Conservation (phyloP, 345 rosid genomes). For the Viola odorata region DNA sequence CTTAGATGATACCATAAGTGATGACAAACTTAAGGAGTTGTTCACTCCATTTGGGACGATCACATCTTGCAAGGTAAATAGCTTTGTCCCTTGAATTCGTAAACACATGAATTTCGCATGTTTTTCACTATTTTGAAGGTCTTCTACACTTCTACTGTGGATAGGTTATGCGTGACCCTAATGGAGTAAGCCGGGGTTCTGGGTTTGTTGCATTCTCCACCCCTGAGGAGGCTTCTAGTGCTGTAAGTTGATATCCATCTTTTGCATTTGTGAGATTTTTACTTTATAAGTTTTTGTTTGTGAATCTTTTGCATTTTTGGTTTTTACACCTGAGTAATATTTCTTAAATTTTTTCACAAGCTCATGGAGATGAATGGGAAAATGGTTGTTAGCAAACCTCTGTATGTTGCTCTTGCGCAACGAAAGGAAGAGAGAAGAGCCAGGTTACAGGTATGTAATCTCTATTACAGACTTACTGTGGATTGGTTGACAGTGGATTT, state of each 20-base stretch:
- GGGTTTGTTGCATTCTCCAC: slow-evolving; percentile 26
- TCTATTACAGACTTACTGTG: not conserved
- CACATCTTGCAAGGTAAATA: slow-evolving; percentile 24
- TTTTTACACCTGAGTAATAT: not conserved
- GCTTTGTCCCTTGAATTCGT: not conserved
- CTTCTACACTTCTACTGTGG: not conserved
- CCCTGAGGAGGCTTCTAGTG: slow-evolving; percentile 24
- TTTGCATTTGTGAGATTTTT: not conserved
- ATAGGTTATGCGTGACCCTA: slow-evolving; percentile 24
- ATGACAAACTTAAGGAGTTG: slow-evolving; percentile 24
- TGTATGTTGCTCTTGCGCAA: slow-evolving; percentile 28
- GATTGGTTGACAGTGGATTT: not conserved
- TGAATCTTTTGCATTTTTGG: too few relatives aligned
- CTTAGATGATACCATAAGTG: slow-evolving; percentile 19
- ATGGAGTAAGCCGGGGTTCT: slow-evolving; percentile 21
- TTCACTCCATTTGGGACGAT: slow-evolving; percentile 21
- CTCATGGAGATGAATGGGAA: slow-evolving; percentile 25
- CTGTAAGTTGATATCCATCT: slow-evolving; percentile 11
- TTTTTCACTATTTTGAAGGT: not conserved
- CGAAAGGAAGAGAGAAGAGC: slow-evolving; percentile 25
- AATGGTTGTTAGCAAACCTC: slow-evolving; percentile 23
- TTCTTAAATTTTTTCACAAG: not conserved
- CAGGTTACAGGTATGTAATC: slow-evolving; percentile 14
- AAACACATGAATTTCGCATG: not conserved
- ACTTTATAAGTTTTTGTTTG: not conserved